phyloP scores from a whole-genome alignment of 2,329 filamentous ascomycete genomes.

The Gyromitra esculenta region DNA sequence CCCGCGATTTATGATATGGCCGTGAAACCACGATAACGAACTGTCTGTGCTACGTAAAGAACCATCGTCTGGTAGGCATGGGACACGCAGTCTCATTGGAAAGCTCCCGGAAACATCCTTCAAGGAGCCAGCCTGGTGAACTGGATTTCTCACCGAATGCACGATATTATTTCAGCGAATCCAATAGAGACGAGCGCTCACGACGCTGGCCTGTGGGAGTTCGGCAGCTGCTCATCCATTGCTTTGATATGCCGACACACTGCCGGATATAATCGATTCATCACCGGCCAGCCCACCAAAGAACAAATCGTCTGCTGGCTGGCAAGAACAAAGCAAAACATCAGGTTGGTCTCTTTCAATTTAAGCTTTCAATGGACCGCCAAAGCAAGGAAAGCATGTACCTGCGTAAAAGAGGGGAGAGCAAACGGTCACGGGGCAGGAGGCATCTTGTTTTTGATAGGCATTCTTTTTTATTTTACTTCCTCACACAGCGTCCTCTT shows the following conservation, averaged over 20 bases:
- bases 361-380: constrained; percentile 40
- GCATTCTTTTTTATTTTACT: too few species aligned
- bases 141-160: neutral
- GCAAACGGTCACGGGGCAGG: constrained; percentile 29
- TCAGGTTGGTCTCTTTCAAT: constrained; percentile 4
- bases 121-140: neutral
- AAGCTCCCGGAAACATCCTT: neutral
- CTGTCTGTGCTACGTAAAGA: constrained; percentile 5
- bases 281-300: constrained; percentile 37
- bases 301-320: neutral
- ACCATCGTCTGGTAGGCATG: neutral
- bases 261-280: constrained; percentile 21
- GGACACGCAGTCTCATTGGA: neutral
- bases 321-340: constrained; percentile 35
- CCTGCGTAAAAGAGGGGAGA: constrained; percentile 40
- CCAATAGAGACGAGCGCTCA: neutral
- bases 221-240: constrained; percentile 12
- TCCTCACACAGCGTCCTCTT: constrained; percentile 6
- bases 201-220: constrained; percentile 21
- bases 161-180: constrained; percentile 1
- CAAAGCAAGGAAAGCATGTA: constrained; percentile 18
- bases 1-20: constrained; percentile 13
- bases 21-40: neutral
- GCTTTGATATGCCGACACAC: constrained; percentile 30
- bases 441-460: constrained; percentile 23